phyloP scores from a whole-genome alignment of 129 eudicot genomes.

The Lonicera japonica region DNA sequence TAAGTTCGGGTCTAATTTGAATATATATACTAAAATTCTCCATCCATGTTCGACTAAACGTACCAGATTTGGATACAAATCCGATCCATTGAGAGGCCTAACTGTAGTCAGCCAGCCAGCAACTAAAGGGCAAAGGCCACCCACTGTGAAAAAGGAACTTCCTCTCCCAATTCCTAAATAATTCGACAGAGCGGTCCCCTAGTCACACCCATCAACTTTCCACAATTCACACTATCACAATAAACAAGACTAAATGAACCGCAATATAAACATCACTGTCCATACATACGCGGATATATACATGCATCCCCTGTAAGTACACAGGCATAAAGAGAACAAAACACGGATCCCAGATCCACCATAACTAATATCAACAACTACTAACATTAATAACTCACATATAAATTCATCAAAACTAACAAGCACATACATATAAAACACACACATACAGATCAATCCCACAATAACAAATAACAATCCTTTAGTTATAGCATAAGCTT shows the following conservation, averaged over 20 bases:
- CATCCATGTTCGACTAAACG: no score
- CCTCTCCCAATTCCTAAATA: not conserved
- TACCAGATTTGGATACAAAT: no score
- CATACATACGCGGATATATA: slow-evolving; percentile 5
- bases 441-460: not conserved
- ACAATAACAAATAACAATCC: not conserved
- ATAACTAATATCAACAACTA: slow-evolving; percentile 6
- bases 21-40: no score
- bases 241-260: not conserved
- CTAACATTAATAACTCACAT: no score
- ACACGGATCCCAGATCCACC: not conserved
- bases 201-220: slow-evolving; percentile 10
- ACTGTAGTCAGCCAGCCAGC: no score
- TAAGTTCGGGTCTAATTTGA: no score
- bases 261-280: slow-evolving; percentile 13
- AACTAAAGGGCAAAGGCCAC: no score
- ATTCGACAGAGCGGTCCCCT: not conserved
- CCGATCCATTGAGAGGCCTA: no score
- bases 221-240: not conserved
- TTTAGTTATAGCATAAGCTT: no score
- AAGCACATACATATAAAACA: not conserved
- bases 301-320: slow-evolving; percentile 29
- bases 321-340: slow-evolving; percentile 23
- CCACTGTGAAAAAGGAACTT: not conserved
- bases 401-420: not conserved